phyloP scores from a whole-genome alignment of 1,139 yeast species.

The Geotrichum klebahnii region DNA sequence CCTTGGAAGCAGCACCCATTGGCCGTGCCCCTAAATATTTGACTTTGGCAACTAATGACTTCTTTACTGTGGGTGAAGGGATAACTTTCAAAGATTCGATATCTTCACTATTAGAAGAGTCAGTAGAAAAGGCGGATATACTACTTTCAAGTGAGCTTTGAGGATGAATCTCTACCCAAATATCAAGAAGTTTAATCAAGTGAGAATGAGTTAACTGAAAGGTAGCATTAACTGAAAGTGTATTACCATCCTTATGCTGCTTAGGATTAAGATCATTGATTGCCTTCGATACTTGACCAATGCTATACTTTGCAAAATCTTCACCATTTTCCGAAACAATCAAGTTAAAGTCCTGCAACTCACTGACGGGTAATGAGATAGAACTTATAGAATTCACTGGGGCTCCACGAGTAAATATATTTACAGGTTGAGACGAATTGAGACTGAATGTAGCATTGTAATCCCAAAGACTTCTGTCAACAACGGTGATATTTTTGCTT shows the following conservation, averaged over 20 bases:
- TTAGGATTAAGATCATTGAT: conserved; percentile 27
- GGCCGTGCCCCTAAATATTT: conserved; percentile 32
- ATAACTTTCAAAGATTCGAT: background rate
- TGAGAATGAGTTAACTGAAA: conserved; percentile 28
- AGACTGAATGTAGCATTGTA: conserved; percentile 36
- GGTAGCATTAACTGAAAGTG: conserved; percentile 22
- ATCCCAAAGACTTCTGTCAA: conserved; percentile 50
- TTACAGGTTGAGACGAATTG: conserved; percentile 12
- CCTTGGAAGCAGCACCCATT: conserved; percentile 35
- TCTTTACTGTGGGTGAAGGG: conserved; percentile 2
- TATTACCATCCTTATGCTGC: conserved; percentile 25
- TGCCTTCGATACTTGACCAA: conserved; percentile 22
- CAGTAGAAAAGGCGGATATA: conserved; percentile 3
- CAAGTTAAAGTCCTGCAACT: conserved; percentile 36
- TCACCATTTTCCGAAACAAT: conserved; percentile 55
- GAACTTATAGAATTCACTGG: conserved; percentile 28
- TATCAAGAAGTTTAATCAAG: conserved; percentile 31
- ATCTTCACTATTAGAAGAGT: background rate
- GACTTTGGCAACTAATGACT: conserved; percentile 20
- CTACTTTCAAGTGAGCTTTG: conserved; percentile 10
- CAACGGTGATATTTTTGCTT: conserved; percentile 56
- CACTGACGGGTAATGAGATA: conserved; percentile 16
- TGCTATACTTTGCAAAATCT: conserved; percentile 42
- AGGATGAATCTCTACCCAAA: conserved; percentile 25
- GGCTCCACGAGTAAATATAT: conserved; percentile 36